Base-by-base conservation (phyloP, 306 rosid species). In the Trifolium dubium region DNA sequence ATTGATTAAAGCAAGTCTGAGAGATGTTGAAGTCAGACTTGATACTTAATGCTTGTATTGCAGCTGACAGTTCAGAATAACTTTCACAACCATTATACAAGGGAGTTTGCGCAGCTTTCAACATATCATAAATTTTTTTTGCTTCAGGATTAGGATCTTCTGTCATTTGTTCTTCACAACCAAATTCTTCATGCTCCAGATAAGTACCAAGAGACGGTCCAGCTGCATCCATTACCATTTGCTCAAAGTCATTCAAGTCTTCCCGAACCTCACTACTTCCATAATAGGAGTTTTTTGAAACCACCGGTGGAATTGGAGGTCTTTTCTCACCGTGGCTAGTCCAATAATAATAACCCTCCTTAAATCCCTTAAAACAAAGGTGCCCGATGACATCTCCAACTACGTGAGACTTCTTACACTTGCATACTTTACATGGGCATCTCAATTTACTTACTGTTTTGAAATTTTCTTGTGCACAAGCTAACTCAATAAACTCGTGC, bases 31-130 rank as follows among this genome's bases (percentile, higher is more conserved):
- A 64, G 32, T 39, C 28, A 14, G 5, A 62, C 46, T 60, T 31
- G 23, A 60, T 60, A 31, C 66, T 60, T 60, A 60, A 60, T 30
- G 66, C 66, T 31, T 13, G 19, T 60, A 60, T 31, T 30, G 18
- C 18, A 59, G 65, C 65, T 5, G 10, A 61, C 23, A 61, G 18
- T 61, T 31, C 23, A 31, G 12, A 32, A 10, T 32, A 61, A 32
- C 11, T 61, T 61, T 61, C 6, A 35, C 6, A 32, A 6, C 66
- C 44, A 32, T 61, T 61, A 32, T 32, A 61, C 66, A 61, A 61
- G 4, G 66, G 13, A 13, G 23, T 5, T 23, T 55, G 6, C 1
- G 32, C 31, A 53, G 11, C 12, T 53, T 18, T 17, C 49, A 43
- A 43, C 49, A 43, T 43, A 2, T 43, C 5, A 43, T 10, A 43